These are phyloP conservation scores for Lentinula sp. DNA, from an alignment of 768 basidiomycete genomes.

Conservation along the genomic window DNA sequence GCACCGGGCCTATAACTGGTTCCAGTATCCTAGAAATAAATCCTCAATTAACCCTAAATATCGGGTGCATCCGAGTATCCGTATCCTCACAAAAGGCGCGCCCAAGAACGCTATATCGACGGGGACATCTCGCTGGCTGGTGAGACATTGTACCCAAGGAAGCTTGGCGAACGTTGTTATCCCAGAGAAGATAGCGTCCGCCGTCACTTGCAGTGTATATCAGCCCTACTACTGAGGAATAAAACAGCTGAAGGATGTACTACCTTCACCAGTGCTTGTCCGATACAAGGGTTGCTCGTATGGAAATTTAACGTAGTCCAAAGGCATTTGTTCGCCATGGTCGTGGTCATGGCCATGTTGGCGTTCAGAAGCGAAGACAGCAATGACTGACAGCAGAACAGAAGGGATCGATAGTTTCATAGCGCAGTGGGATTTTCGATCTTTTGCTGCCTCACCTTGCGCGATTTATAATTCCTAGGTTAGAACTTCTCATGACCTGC, in stretches of 20 bases:
- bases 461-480: not conserved
- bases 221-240: not conserved
- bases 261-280: conserved; percentile 51
- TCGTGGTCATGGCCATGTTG: conserved; percentile 20
- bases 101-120: conserved; percentile 85
- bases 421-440: not conserved
- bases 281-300: conserved; percentile 54
- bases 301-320: conserved; percentile 64
- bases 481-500: not conserved
- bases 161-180: conserved; percentile 83
- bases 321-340: conserved; percentile 53
- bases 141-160: conserved; percentile 79
- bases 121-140: conserved; percentile 43
- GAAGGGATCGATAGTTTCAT: conserved; percentile 17
- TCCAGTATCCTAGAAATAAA: conserved; percentile 47
- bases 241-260: not conserved
- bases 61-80: conserved; percentile 13
- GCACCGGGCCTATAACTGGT: conserved; percentile 81
- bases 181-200: conserved; percentile 76
- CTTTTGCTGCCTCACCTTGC: not conserved
- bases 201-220: conserved; percentile 39
- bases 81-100: conserved; percentile 58
- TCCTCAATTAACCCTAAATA: not conserved
- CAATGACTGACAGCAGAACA: conserved; percentile 18
- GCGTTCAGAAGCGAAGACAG: conserved; percentile 14